Base-by-base conservation (phyloP, 768 basidiomycete genomes). In the Grammothele lineata region DNA sequence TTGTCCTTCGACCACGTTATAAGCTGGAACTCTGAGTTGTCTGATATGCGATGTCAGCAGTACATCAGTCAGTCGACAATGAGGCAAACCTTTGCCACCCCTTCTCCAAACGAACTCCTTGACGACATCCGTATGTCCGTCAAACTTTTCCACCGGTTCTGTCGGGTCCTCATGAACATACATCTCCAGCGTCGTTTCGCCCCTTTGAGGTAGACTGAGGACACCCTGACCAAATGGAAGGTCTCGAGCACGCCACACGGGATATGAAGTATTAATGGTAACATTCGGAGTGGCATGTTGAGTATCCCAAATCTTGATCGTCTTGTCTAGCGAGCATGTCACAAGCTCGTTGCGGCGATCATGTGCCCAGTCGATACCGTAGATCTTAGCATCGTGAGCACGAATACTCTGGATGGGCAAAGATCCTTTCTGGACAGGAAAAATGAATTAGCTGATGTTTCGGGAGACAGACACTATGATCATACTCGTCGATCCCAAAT, bases 61-160 rank as follows among this genome's bases (percentile, higher is more conserved):
- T 25, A 24, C 15, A 19, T 36, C 21, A 1, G 34, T 24, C 19
- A 41, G 22, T 15, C 17, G 15, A 21, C 12, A 21, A 32, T 21
- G 8, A 48, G 42, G 61, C 66, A 18, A 17, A 81, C 85, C 81
- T 52, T 67, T 57, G 5, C 74, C 76, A 2, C 84, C 77, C 58
- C 75, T 80, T 50, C 96, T 72, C 96, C 96, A 99, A 1, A 99
- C 93, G 62, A 95, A 99, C 67, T 99, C 95, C 59, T 95, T 96
- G 17, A 98, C 95, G 2, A 93, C 91, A 53, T 95, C 92, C 0
- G 81, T 78, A 65, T 95, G 92, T 0, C 92, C 93, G 55, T 89
- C 86, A 55, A 94, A 95, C 6, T 73, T 69, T 54, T 87, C 82
- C 5, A 91, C 80, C 1, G 85, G 81, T 9, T 56, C 62, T 34